Conservation (phyloP, 1,284 basidiomycete species). For the Mrakiaceae sp. region DNA sequence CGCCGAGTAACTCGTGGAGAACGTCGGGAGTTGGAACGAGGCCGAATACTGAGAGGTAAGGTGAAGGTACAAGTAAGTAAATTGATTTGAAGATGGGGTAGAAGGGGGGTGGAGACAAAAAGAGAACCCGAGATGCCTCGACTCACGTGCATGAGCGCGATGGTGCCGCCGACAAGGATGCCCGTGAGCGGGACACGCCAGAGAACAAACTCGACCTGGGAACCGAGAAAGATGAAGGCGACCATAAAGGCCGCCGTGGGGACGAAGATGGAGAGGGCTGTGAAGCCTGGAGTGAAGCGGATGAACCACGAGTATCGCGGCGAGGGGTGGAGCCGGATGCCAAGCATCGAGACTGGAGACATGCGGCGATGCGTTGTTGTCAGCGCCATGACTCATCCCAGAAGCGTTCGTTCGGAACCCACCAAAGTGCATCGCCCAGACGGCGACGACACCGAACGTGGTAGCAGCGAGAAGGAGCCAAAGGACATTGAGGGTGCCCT, state of each 20-base stretch:
- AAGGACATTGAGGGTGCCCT: conserved; percentile 35
- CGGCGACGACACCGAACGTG: conserved; percentile 80
- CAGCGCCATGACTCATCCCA: too few species aligned
- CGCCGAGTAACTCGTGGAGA: conserved; percentile 26
- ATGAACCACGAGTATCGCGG: conserved; percentile 35
- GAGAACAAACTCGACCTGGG: conserved; percentile 32
- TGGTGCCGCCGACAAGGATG: conserved; percentile 63
- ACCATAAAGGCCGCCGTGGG: conserved; percentile 37
- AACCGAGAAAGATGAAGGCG: conserved; percentile 40
- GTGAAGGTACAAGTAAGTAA: background rate
- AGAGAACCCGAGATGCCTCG: too few species aligned
- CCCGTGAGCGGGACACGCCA: conserved; percentile 42
- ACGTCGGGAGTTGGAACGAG: conserved; percentile 34
- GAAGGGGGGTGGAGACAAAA: too few species aligned
- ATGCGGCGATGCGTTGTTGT: too few species aligned
- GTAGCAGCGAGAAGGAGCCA: conserved; percentile 48
- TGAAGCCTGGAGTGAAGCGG: conserved; percentile 38
- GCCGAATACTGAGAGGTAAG: conserved; percentile 36
- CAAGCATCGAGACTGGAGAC: conserved; percentile 12
- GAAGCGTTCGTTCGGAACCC: too few species aligned
- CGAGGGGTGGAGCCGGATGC: conserved; percentile 34
- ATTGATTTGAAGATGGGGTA: background rate
- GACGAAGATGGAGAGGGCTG: conserved; percentile 39
- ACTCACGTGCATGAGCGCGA: conserved; percentile 46
- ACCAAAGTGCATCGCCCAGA: conserved; percentile 40